Base-by-base conservation (phyloP, 2,329 filamentous ascomycete genomes). In the Chaetoscypha palmicola region DNA sequence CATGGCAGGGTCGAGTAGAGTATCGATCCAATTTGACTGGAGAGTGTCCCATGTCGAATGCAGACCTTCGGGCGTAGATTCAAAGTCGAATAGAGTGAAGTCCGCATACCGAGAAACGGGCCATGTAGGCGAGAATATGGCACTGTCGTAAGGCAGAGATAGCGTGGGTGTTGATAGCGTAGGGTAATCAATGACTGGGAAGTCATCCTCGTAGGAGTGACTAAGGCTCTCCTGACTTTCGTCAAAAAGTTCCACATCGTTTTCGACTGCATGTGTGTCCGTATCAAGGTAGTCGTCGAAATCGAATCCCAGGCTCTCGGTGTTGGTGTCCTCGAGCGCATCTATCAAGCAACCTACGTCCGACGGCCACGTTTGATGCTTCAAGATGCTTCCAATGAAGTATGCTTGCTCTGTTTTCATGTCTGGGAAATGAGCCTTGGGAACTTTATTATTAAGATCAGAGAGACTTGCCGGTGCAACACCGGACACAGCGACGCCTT, bases 341-440 rank as follows among this genome's bases (percentile, higher is more conserved):
- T 28, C 24, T 12, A 28, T 28, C 23, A 28, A 31, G 16, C 23
- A 28, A n/a, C 16, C 16, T 16, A 31, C 14, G 14, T 41, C 28
- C 20, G 21, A 21, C 22, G 28, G 30, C 14, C 28, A 24, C 16
- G 12, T 7, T 24, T 33, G 23, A 5, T 21, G 16, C 21, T 17
- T n/a, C 22, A 14, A 5, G 12, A 11, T 40, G 17, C 26, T 24
- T 20, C 14, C 21, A 5, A n/a, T 14, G 12, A 22, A 20, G 30
- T 33, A 28, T 30, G 38, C 19, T 12, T 33, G 38, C 38, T 41
- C 38, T 33, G 30, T 41, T 33, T 41, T 32, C 30, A 23, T 32
- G 38, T 23, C 38, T 41, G 30, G n/a, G 28, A 33, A 41, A 41
- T 41, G 38, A 41, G 38, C 38, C 28, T 41, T 28, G 33, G 38